Evolutionary conservation across 768 basidiomycete genomes (phyloP).

Genomic region (Termitomyces sp.): DNA sequence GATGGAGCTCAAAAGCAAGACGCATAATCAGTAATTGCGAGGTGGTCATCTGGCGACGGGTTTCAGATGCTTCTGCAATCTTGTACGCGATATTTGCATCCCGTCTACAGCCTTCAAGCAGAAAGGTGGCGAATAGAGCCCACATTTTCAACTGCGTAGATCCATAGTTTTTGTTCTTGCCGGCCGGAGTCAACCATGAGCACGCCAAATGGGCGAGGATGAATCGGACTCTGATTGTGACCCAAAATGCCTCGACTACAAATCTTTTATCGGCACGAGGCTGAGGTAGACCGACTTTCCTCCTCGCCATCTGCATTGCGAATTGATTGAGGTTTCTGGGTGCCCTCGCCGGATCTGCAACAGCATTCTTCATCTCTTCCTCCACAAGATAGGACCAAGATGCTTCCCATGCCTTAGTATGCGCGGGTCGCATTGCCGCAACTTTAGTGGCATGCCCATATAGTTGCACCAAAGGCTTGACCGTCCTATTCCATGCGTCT

Average conservation of each 20-base stretch:
- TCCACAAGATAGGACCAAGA: conserved; percentile 49
- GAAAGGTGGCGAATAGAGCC: conserved; percentile 41
- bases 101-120: conserved; percentile 38
- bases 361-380: conserved; percentile 34
- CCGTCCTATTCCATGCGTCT: conserved; percentile 34
- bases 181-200: conserved; percentile 31
- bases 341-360: conserved; percentile 26
- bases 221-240: conserved; percentile 49
- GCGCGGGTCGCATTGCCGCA: conserved; percentile 46
- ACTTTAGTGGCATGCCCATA: conserved; percentile 38
- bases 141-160: conserved; percentile 33
- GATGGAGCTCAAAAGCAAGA: conserved; percentile 43
- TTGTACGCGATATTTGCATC: conserved; percentile 43
- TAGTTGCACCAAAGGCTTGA: conserved; percentile 27
- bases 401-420: conserved; percentile 56
- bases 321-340: conserved; percentile 39
- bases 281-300: conserved; percentile 49
- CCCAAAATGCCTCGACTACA: conserved; percentile 56
- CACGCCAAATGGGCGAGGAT: conserved; percentile 39
- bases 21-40: conserved; percentile 40
- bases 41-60: conserved; percentile 47
- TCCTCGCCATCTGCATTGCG: conserved; percentile 47
- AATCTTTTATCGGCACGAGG: conserved; percentile 58
- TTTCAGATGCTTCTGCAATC: conserved; percentile 44
- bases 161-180: conserved; percentile 13